phyloP scores from a whole-genome alignment of 1,284 basidiomycete genomes.

The Gastroboletus turbinatus region DNA sequence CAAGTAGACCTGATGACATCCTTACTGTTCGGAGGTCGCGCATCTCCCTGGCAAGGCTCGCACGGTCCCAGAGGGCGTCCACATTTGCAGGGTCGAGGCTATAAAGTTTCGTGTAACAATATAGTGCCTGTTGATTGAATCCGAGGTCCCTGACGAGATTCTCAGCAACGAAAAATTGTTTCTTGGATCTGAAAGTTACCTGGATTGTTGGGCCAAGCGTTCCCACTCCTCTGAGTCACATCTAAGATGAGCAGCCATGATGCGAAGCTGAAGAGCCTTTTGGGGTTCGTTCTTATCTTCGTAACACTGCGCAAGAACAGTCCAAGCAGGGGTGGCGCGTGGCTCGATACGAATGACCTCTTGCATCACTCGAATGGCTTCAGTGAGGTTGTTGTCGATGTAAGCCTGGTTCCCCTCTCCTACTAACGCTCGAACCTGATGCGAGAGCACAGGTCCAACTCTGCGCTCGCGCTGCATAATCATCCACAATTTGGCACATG shows the following conservation, averaged over 20 bases:
- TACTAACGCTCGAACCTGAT: conserved; percentile 76
- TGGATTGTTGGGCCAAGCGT: conserved; percentile 72
- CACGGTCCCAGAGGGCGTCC: background rate
- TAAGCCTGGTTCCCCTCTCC: conserved; percentile 89
- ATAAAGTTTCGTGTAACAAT: conserved; percentile 4
- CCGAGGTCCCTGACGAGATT: conserved; percentile 62
- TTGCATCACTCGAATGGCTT: conserved; percentile 79
- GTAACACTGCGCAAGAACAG: conserved; percentile 60
- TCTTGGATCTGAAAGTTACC: conserved; percentile 40
- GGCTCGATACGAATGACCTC: conserved; percentile 95
- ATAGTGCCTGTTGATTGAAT: conserved; percentile 1
- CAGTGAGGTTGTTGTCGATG: conserved; percentile 65
- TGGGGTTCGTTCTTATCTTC: conserved; percentile 21
- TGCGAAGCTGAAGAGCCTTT: conserved; percentile 21
- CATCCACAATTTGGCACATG: background rate
- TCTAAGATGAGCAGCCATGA: conserved; percentile 68
- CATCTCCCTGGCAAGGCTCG: conserved; percentile 1
- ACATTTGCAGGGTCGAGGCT: conserved; percentile 2
- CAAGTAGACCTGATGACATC: too few relatives aligned
- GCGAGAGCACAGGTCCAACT: conserved; percentile 63
- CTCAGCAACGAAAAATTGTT: conserved; percentile 51
- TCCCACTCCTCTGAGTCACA: conserved; percentile 87
- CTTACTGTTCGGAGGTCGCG: background rate
- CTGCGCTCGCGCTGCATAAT: conserved; percentile 36
- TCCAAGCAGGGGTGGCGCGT: conserved; percentile 81